phyloP scores from a whole-genome alignment of 129 eudicot species.

The Mikania micrantha region DNA sequence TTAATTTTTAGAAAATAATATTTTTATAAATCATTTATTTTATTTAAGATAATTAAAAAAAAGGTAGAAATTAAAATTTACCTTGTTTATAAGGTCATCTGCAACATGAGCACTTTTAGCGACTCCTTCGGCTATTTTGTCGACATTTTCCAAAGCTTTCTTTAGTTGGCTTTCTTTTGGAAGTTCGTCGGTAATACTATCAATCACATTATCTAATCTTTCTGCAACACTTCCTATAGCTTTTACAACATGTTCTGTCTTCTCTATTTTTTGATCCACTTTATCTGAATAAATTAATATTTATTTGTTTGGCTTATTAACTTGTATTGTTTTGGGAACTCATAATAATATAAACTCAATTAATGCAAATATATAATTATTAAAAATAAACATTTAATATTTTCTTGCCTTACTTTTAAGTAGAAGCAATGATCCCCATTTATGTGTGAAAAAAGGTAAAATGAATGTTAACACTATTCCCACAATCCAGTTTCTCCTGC shows the following conservation, averaged over 20 bases:
- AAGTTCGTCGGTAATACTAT: conserved; percentile 31
- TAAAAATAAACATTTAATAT: background rate
- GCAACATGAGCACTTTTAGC: conserved; percentile 32
- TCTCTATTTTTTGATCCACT: conserved; percentile 29
- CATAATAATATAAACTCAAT: background rate
- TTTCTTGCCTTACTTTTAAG: conserved; percentile 25
- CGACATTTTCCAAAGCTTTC: conserved; percentile 17
- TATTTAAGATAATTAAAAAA: too few relatives aligned
- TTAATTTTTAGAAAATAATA: too few relatives aligned
- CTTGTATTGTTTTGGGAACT: background rate
- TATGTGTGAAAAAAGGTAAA: conserved; percentile 39
- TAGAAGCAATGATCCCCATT: conserved; percentile 43
- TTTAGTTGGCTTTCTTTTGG: conserved; percentile 32
- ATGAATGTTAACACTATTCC: conserved; percentile 32
- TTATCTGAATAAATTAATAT: conserved; percentile 13
- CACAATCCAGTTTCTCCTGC: conserved; percentile 45
- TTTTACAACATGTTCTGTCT: conserved; percentile 34
- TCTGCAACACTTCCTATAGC: conserved; percentile 30
- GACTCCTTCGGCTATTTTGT: conserved; percentile 27
- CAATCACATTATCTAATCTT: conserved; percentile 33
- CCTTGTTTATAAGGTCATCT: conserved; percentile 33
- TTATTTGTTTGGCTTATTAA: background rate
- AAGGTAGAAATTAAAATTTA: too few relatives aligned
- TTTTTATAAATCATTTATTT: too few relatives aligned
- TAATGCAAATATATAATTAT: background rate